Percentiles rank a stretch among this genome's conserved stretches.
phyloP scores from a whole-genome alignment of 148 eudicot genomes.

The Rhododendron kiyosumense region DNA sequence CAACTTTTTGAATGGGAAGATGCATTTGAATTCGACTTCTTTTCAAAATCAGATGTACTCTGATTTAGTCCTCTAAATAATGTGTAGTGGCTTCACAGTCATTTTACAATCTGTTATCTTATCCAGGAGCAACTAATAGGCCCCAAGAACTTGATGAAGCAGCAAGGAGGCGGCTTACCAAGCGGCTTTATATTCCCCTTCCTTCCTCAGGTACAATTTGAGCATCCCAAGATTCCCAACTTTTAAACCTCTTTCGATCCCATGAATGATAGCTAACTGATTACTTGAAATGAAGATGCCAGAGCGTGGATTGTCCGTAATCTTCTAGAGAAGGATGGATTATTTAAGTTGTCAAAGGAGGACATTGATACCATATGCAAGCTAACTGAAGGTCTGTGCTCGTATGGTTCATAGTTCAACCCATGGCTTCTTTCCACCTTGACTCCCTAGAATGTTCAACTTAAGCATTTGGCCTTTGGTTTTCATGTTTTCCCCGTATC shows the following conservation, averaged over 20 bases:
- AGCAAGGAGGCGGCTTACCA: constrained; percentile 95
- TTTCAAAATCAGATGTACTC: not conserved
- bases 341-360: constrained; percentile 74
- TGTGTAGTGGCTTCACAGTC: not conserved
- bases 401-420: not conserved
- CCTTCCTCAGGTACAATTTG: constrained; percentile 70
- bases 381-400: constrained; percentile 69
- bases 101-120: not conserved
- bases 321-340: constrained; percentile 78
- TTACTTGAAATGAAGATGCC: constrained; percentile 53
- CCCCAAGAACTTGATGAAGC: constrained; percentile 99
- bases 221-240: not conserved
- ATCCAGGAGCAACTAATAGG: constrained; percentile 94
- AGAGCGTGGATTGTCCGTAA: constrained; percentile 88
- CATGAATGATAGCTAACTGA: constrained; percentile 1
- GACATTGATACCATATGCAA: constrained; percentile 67
- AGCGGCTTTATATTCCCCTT: constrained; percentile 91
- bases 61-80: not conserved
- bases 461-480: not conserved
- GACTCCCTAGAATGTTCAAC: not conserved
- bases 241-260: constrained; percentile 3
- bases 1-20: not conserved
- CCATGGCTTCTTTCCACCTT: not conserved
- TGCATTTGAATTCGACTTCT: not conserved
- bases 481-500: not conserved